Percentiles rank a stretch among this genome's conserved stretches.
phyloP scores from a whole-genome alignment of 2,329 filamentous ascomycete species.

The Hirsutella rhossiliensis region DNA sequence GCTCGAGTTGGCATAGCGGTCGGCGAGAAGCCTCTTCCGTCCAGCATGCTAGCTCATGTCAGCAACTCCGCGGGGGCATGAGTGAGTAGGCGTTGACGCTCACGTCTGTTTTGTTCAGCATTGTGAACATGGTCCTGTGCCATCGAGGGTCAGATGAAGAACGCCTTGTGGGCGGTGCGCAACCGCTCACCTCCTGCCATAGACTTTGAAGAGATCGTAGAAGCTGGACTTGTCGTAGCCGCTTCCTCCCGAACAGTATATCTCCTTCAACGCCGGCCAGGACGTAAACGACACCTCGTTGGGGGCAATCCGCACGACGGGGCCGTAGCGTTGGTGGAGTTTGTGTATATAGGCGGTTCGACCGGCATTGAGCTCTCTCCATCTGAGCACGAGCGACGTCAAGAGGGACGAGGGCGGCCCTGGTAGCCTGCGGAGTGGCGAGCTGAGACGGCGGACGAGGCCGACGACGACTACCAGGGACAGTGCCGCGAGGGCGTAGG shows the following conservation, averaged over 20 bases:
- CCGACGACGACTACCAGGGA: conserved; percentile 12
- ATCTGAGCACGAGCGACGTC: conserved; percentile 39
- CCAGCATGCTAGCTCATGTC: conserved; percentile 39
- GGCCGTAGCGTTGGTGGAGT: conserved; percentile 43
- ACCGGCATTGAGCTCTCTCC: conserved; percentile 40
- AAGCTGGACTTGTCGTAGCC: conserved; percentile 56
- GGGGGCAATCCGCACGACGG: conserved; percentile 43
- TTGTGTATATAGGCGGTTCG: conserved; percentile 43
- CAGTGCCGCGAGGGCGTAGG: conserved; percentile 12
- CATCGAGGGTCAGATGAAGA: not conserved
- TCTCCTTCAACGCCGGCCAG: conserved; percentile 44
- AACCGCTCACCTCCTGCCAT: conserved; percentile 35
- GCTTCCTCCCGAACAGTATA: conserved; percentile 49
- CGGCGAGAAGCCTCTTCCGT: conserved; percentile 50
- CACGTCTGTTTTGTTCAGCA: conserved; percentile 39
- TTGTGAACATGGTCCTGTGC: conserved; percentile 47
- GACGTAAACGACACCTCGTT: conserved; percentile 49
- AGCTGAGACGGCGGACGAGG: conserved; percentile 15
- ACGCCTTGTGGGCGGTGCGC: not conserved
- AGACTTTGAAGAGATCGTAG: conserved; percentile 48
- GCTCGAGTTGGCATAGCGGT: conserved; percentile 58
- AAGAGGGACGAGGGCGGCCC: conserved; percentile 36
- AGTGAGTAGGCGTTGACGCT: conserved; percentile 8
- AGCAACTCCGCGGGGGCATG: not conserved
- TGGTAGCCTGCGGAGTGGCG: conserved; percentile 28